phyloP scores from a whole-genome alignment of 306 rosid species.

The Dalbergia cochinchinensis region DNA sequence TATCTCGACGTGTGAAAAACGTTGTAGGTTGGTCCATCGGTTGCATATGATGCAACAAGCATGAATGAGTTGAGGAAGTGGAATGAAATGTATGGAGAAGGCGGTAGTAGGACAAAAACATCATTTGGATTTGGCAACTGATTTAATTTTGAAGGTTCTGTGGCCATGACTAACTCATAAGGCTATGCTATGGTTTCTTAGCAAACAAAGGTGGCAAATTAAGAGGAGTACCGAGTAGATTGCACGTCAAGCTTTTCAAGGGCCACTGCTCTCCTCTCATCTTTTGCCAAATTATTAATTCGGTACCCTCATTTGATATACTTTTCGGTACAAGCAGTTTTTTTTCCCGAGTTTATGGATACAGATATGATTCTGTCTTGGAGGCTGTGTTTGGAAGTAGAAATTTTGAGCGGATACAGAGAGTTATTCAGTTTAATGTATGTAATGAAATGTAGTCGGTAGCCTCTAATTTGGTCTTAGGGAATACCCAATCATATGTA shows the following conservation, averaged over 20 bases:
- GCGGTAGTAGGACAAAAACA: slow-evolving; percentile 88
- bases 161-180: slow-evolving; percentile 31
- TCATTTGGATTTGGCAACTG: slow-evolving; percentile 85
- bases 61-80: slow-evolving; percentile 96
- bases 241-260: background rate
- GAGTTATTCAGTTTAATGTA: slow-evolving; percentile 26
- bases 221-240: slow-evolving; percentile 26
- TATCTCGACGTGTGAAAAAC: background rate
- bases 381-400: slow-evolving; percentile 24
- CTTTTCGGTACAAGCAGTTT: slow-evolving; percentile 17
- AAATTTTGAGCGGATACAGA: slow-evolving; percentile 12
- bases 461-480: slow-evolving; percentile 44
- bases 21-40: slow-evolving; percentile 91
- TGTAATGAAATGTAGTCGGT: slow-evolving; percentile 34
- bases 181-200: too few relatives aligned
- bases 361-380: background rate
- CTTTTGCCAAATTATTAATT: slow-evolving; percentile 5
- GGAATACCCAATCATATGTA: slow-evolving; percentile 25
- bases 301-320: background rate
- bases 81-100: slow-evolving; percentile 98
- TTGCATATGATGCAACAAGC: slow-evolving; percentile 89
- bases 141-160: slow-evolving; percentile 5
- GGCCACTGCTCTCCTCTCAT: background rate
- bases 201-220: slow-evolving; percentile 7
- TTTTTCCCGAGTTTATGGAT: background rate